Base-by-base conservation (phyloP, 768 basidiomycete species). In the Tricholoma furcatifolium region DNA sequence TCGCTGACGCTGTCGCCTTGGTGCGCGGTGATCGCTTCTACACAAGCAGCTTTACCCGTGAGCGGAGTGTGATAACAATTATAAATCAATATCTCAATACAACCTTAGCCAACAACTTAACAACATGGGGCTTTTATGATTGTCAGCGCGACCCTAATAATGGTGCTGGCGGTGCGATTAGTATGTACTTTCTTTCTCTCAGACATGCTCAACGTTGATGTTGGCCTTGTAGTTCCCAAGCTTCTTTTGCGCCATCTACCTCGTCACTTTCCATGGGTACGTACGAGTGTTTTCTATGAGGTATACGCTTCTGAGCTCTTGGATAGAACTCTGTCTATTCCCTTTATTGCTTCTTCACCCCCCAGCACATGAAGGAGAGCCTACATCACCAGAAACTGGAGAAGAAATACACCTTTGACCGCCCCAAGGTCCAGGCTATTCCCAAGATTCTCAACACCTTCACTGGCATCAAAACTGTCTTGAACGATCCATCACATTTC, bases 21-120 rank as follows among this genome's bases (percentile, higher is more conserved):
- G 71, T 79, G 51, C 74, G 80, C 47, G 80, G 81, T 1, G 80
- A 83, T 60, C 63, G 80, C 43, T 82, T 77, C 63, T 76, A 70
- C 56, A 82, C 81, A 3, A 76, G 68, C 12, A 74, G 79, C 60
- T 78, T 76, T 60, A 80, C 76, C 4, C 77, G 76, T 78, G 54
- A 38, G 74, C 63, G 8, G 32, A 4, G 15, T 3, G 9, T 12
- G 24, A 20, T 30, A 20, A 39, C 21, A 30, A 38, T 11, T n/a
- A 39, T 18, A 20, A 4, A 36, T n/a, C 14, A 3, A 17, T 9
- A 23, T 14, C n/a, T 32, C 24, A 14, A 34, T 46, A 34, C 20
- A 15, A 35, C 51, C 50, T 17, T 48, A 77, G 72, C 77, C 0
- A 63, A 60, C 23, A 73, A 76, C 56, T 55, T 81, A 40, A 81